Base-by-base conservation (phyloP, 768 basidiomycete genomes). In the Suillus placidus region DNA sequence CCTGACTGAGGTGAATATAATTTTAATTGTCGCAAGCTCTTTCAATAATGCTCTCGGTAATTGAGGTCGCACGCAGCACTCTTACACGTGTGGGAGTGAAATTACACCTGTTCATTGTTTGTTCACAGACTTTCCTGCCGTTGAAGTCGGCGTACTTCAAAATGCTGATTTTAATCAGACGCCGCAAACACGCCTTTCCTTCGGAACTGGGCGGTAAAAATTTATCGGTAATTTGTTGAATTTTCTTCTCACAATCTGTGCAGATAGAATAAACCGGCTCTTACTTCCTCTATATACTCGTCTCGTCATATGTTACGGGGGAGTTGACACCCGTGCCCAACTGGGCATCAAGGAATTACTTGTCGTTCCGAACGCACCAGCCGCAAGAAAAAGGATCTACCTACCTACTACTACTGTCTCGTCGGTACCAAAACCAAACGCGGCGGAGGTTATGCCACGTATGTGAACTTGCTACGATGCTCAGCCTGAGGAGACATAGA, bases 131-230 rank as follows among this genome's bases (percentile, higher is more conserved):
- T 62, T 71, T 81, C 34, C 69, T 75, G 47, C 78, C 76, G 13
- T 78, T 81, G 75, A 87, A 86, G 75, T 71, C 74, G 45, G 80
- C 79, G 18, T 88, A 87, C 74, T 79, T 85, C 71, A 80, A 79
- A 67, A 73, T 87, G 63, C 76, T 88, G 49, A 75, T 77, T 49
- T 74, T 81, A 68, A 71, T 84, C 14, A 75, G 80, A 67, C 73
- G 75, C 57, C 81, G 79, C 37, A 71, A 77, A 34, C 54, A 66
- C 18, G 66, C 65, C 49, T 77, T 76, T 69, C 57, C 60, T 23
- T 14, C 43, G 0, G 77, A 78, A 16, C 68, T 78, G 10, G 71
- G 64, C 62, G 77, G 76, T 70, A 74, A 60, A 67, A 12, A 65
- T 65, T 37, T 60, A 5, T 18, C 10, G 10, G 3, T 20, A 23